Evolutionary conservation across 2,329 filamentous ascomycete genomes (phyloP).

Genomic region (Pseudopithomyces maydicus): DNA sequence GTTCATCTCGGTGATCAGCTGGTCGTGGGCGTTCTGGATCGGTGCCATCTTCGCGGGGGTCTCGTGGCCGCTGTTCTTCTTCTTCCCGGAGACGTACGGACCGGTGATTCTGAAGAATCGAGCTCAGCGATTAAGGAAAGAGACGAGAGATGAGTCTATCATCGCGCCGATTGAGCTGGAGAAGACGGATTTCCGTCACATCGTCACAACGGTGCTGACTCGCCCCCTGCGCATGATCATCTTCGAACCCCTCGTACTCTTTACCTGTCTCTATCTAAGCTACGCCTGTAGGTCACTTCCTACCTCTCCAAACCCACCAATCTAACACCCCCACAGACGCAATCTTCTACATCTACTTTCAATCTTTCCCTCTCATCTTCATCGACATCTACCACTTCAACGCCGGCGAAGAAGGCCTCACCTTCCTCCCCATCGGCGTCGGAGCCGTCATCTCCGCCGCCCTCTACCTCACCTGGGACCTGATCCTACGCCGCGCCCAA

Average conservation of each 20-base stretch:
- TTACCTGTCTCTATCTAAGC: conserved; percentile 71
- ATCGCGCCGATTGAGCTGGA: conserved; percentile 69
- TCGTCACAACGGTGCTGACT: conserved; percentile 72
- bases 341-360: conserved; percentile 75
- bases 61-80: conserved; percentile 64
- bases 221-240: conserved; percentile 75
- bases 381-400: conserved; percentile 65
- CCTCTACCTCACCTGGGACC: conserved; percentile 70
- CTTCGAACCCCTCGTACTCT: conserved; percentile 74
- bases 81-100: conserved; percentile 61
- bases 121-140: conserved; percentile 62
- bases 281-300: conserved; percentile 55
- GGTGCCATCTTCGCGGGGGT: conserved; percentile 69
- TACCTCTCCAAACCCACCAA: too few relatives aligned
- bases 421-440: conserved; percentile 70
- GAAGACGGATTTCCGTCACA: conserved; percentile 60
- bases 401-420: conserved; percentile 67
- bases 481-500: conserved; percentile 60
- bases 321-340: conserved; percentile 36
- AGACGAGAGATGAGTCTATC: conserved; percentile 58
- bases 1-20: conserved; percentile 65
- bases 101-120: conserved; percentile 54
- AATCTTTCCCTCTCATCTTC: conserved; percentile 74
- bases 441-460: conserved; percentile 64
- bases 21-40: conserved; percentile 75